Evolutionary conservation across 2,329 filamentous ascomycete species (phyloP).

Genomic region (Xylariaceae sp.): DNA sequence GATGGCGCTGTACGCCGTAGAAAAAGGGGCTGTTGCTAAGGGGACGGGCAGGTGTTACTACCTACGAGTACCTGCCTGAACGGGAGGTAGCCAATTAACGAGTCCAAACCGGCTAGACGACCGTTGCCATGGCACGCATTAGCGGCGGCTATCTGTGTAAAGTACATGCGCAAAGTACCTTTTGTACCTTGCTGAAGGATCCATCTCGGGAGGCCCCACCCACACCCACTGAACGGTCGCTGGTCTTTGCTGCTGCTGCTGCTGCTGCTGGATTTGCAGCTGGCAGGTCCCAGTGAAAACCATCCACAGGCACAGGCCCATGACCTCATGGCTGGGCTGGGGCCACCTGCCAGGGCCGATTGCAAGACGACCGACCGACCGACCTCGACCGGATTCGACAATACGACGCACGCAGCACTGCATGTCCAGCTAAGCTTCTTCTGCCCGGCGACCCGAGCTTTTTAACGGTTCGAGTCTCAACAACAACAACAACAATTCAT

Average conservation of each 20-base stretch:
- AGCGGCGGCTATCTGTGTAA: slow-evolving; percentile 1
- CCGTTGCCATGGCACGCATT: slow-evolving; percentile 16
- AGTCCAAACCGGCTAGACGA: not conserved
- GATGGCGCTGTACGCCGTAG: too few relatives aligned
- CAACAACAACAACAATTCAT: not conserved
- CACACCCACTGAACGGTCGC: not conserved
- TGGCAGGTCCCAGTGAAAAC: not conserved
- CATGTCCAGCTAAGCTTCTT: not conserved
- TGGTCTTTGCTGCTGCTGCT: not conserved
- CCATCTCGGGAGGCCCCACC: not conserved
- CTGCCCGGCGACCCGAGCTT: not conserved
- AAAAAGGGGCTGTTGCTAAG: not conserved
- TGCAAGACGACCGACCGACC: not conserved
- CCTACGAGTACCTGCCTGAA: not conserved
- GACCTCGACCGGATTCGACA: slow-evolving; percentile 1
- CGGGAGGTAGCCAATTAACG: not conserved
- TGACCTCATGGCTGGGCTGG: slow-evolving; percentile 13
- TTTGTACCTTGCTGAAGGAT: not conserved
- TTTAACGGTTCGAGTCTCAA: not conserved
- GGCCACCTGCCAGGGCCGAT: slow-evolving; percentile 1
- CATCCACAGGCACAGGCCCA: not conserved
- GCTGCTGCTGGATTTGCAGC: not conserved
- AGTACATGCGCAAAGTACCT: not conserved
- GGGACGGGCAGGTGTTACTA: too few relatives aligned
- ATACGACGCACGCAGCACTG: not conserved